Percentiles rank a stretch among this genome's conserved stretches.
These are phyloP conservation scores for Shiraia bambusicola DNA, from an alignment of 2,329 filamentous ascomycete genomes.

Conservation along the genomic window DNA sequence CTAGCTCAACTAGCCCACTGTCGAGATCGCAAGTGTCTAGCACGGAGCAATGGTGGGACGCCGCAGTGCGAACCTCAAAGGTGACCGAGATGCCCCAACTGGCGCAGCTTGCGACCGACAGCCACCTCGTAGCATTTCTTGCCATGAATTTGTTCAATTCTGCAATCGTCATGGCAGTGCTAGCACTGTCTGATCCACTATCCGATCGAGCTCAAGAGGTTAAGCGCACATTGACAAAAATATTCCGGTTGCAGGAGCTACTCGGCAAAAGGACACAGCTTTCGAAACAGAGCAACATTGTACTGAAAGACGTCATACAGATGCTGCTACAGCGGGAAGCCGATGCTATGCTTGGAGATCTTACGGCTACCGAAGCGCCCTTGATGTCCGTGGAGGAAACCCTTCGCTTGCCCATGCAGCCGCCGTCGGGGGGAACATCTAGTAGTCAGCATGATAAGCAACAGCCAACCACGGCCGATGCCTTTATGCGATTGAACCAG, in stretches of 20 bases:
- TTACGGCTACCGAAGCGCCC: neutral
- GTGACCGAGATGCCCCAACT: slow-evolving; percentile 40
- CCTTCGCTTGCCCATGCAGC: slow-evolving; percentile 12
- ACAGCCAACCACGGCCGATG: slow-evolving; percentile 5
- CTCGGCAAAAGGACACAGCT: slow-evolving; percentile 15
- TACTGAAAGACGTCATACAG: slow-evolving; percentile 17
- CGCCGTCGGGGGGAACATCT: neutral
- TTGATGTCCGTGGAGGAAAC: slow-evolving; percentile 17
- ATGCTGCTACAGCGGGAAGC: slow-evolving; percentile 16
- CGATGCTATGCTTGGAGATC: slow-evolving; percentile 12
- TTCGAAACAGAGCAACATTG: slow-evolving; percentile 15
- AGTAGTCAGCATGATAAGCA: neutral
- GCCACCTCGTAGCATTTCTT: slow-evolving; percentile 49
- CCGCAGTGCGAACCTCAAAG: slow-evolving; percentile 45
- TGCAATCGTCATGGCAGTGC: slow-evolving; percentile 47
- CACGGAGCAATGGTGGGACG: slow-evolving; percentile 40
- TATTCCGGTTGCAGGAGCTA: slow-evolving; percentile 45
- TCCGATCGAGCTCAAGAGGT: slow-evolving; percentile 47
- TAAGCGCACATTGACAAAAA: slow-evolving; percentile 48
- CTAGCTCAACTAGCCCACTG: slow-evolving; percentile 5
- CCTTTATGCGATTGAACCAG: slow-evolving; percentile 10
- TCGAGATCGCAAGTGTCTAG: slow-evolving; percentile 19
- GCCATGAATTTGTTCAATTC: slow-evolving; percentile 51
- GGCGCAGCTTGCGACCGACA: slow-evolving; percentile 43
- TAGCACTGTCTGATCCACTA: slow-evolving; percentile 47